Evolutionary conservation across 768 basidiomycete genomes (phyloP).

Genomic region (Phanerodontia chrysosporium): DNA sequence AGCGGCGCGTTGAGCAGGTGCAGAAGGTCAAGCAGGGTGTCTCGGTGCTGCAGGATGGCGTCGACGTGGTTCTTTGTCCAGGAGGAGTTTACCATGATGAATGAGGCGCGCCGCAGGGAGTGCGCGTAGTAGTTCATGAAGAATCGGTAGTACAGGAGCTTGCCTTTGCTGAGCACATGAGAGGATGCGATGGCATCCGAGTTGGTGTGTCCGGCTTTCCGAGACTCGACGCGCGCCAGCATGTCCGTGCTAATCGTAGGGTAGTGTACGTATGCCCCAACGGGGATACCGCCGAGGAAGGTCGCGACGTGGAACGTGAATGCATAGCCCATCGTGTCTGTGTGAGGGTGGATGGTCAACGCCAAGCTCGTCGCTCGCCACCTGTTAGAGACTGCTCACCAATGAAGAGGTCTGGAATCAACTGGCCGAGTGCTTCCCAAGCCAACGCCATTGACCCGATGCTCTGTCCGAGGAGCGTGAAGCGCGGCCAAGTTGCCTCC

Average conservation of each 20-base stretch:
- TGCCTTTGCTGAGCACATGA: slow-evolving; percentile 48
- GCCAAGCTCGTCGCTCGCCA: not conserved
- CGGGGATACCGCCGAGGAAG: slow-evolving; percentile 57
- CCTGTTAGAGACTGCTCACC: slow-evolving; percentile 41
- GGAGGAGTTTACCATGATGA: slow-evolving; percentile 91
- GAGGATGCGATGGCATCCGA: slow-evolving; percentile 51
- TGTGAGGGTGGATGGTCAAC: not conserved
- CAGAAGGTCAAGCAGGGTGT: slow-evolving; percentile 43
- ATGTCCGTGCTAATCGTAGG: slow-evolving; percentile 95
- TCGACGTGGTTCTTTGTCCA: slow-evolving; percentile 91
- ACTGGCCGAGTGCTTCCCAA: slow-evolving; percentile 72
- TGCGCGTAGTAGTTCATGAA: slow-evolving; percentile 82
- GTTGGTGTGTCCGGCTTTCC: slow-evolving; percentile 62
- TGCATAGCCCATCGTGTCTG: slow-evolving; percentile 98
- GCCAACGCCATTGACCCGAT: slow-evolving; percentile 81
- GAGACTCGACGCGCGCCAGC: slow-evolving; percentile 71
- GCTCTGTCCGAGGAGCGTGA: slow-evolving; percentile 91
- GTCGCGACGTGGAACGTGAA: slow-evolving; percentile 84
- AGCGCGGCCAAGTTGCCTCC: slow-evolving; percentile 79
- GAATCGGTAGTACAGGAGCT: slow-evolving; percentile 81
- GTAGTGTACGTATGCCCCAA: slow-evolving; percentile 94
- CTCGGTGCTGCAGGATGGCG: slow-evolving; percentile 58
- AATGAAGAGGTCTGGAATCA: slow-evolving; percentile 89
- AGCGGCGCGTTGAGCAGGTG: slow-evolving; percentile 42
- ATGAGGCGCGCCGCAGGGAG: slow-evolving; percentile 67